phyloP scores from a whole-genome alignment of 257 asterid genomes.

The Capsicum rhomboideum region DNA sequence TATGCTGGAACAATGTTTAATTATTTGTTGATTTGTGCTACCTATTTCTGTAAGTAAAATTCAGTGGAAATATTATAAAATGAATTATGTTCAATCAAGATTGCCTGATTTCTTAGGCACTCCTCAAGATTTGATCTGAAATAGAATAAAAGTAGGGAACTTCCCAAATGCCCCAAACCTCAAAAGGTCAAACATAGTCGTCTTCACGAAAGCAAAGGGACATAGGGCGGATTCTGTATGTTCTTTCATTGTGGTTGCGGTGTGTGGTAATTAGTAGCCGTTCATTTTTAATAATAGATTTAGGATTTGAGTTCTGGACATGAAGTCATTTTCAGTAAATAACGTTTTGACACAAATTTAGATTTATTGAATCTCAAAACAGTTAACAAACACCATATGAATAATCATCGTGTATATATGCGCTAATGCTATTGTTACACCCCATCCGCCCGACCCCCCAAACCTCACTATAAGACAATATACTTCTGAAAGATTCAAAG shows the following conservation, averaged over 20 bases:
- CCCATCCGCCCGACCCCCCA: no score
- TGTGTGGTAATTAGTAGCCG: no score
- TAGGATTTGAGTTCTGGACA: background rate
- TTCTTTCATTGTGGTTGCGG: background rate
- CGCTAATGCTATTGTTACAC: no score
- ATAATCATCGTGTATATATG: no score
- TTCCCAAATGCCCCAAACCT: background rate
- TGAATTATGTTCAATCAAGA: background rate
- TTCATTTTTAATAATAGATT: no score
- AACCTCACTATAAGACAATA: no score
- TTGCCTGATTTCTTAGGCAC: background rate
- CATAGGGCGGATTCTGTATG: background rate
- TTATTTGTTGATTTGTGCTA: background rate
- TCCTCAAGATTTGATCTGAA: background rate
- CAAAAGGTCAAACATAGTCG: background rate
- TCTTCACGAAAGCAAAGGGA: background rate
- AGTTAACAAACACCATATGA: no score
- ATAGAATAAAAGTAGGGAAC: background rate
- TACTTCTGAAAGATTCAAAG: no score
- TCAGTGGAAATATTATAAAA: background rate
- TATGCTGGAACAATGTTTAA: background rate
- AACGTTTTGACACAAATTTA: background rate
- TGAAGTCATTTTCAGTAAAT: no score
- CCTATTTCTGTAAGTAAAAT: background rate
- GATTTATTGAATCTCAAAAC: background rate